Percentiles rank a stretch among this genome's conserved stretches.
Conservation (phyloP, 1,284 basidiomycete species). For the Ceratobasidium sp. region DNA sequence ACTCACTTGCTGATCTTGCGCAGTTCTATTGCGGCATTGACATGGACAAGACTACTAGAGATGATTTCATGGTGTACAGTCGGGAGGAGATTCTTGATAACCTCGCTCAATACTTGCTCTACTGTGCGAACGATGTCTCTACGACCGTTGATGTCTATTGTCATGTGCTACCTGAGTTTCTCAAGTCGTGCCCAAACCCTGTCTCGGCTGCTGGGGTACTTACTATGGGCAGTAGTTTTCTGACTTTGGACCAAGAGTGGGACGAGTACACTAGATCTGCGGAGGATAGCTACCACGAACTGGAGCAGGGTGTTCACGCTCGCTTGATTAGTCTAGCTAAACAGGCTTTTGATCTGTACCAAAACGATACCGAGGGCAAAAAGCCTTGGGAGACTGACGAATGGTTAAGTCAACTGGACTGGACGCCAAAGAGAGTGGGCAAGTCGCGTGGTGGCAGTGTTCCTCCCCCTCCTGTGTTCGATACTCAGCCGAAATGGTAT, state of each 20-base stretch:
- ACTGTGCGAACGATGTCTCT: conserved; percentile 88
- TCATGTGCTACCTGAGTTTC: conserved; percentile 87
- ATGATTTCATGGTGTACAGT: conserved; percentile 79
- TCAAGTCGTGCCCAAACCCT: conserved; percentile 89
- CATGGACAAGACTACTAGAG: conserved; percentile 84
- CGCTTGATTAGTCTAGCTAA: conserved; percentile 79
- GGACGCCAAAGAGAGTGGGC: conserved; percentile 82
- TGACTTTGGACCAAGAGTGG: conserved; percentile 94
- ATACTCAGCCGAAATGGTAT: conserved; percentile 35
- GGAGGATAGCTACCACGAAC: conserved; percentile 80
- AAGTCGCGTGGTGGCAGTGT: conserved; percentile 9
- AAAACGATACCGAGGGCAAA: conserved; percentile 49
- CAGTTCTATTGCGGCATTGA: conserved; percentile 87
- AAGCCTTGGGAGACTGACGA: conserved; percentile 78
- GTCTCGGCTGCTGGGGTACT: conserved; percentile 93
- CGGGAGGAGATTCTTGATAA: conserved; percentile 75
- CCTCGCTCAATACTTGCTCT: conserved; percentile 83
- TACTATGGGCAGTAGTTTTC: conserved; percentile 91
- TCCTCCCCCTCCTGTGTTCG: not conserved
- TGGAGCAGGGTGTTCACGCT: conserved; percentile 80
- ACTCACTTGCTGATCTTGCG: conserved; percentile 93
- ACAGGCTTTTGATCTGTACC: conserved; percentile 62
- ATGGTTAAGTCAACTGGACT: conserved; percentile 94
- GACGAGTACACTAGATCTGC: conserved; percentile 82
- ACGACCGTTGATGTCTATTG: conserved; percentile 88